Percentiles rank a stretch among this genome's conserved stretches.
These are phyloP conservation scores for Graphium sp. DNA, from an alignment of 2,329 filamentous ascomycete genomes.

Conservation along the genomic window DNA sequence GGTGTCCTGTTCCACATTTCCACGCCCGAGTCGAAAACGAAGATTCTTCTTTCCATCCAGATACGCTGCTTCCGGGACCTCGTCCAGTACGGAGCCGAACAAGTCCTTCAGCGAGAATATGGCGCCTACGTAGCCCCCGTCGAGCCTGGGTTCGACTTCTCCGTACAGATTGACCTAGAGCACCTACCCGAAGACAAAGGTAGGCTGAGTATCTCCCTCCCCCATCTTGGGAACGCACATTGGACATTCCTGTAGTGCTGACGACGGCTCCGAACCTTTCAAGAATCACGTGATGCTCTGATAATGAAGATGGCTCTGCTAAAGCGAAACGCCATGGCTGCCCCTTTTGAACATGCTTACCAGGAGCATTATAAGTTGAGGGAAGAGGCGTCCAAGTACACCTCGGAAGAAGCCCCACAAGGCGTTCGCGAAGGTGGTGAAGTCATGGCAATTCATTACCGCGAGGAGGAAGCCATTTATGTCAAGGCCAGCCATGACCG, in stretches of 20 bases:
- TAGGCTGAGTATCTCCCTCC: conserved; percentile 15
- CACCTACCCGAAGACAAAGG: conserved; percentile 66
- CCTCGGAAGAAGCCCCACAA: conserved; percentile 83
- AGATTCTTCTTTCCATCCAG: conserved; percentile 86
- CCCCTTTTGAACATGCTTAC: conserved; percentile 94
- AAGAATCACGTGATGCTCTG: conserved; percentile 73
- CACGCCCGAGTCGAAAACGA: conserved; percentile 81
- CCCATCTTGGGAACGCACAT: too few relatives aligned
- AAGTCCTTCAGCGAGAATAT: conserved; percentile 88
- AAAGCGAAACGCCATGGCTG: conserved; percentile 98
- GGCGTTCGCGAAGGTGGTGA: conserved; percentile 78
- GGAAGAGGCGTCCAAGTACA: conserved; percentile 83
- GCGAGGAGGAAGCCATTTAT: conserved; percentile 97
- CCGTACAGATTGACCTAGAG: conserved; percentile 76
- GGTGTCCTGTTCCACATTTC: conserved; percentile 98
- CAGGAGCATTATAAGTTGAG: conserved; percentile 75
- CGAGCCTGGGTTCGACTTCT: conserved; percentile 92
- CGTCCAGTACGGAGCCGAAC: conserved; percentile 79
- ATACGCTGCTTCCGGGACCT: conserved; percentile 93
- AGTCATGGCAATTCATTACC: conserved; percentile 93
- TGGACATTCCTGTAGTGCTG: neutral
- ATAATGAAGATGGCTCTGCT: conserved; percentile 76
- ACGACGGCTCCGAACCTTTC: conserved; percentile 1
- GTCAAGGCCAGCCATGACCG: conserved; percentile 95
- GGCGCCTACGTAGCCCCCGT: conserved; percentile 75